A percentile compares a stretch with the other conserved stretches of the same genome.
Evolutionary conservation across 2,329 filamentous ascomycete species (phyloP).

Genomic region (Monilinia fructicola): DNA sequence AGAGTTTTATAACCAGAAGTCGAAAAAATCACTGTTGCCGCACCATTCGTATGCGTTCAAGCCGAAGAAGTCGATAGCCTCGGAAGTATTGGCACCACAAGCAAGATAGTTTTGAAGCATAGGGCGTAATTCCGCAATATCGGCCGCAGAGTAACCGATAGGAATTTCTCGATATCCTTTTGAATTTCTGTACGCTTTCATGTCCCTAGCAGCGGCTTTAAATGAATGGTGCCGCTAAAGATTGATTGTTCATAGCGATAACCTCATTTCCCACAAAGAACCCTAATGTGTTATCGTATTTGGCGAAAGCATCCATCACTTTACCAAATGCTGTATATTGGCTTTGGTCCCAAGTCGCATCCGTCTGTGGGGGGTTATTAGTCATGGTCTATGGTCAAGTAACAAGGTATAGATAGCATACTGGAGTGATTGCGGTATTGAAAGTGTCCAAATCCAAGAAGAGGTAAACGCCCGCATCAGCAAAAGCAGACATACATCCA

Average conservation of each 20-base stretch:
- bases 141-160: slow-evolving; percentile 83
- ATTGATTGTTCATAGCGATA: slow-evolving; percentile 61
- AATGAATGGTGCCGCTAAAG: slow-evolving; percentile 72
- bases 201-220: slow-evolving; percentile 76
- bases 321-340: slow-evolving; percentile 56
- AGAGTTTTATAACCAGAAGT: slow-evolving; percentile 69
- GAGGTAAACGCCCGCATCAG: slow-evolving; percentile 77
- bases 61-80: slow-evolving; percentile 79
- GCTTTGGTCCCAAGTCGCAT: slow-evolving; percentile 69
- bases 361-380: slow-evolving; percentile 44
- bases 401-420: slow-evolving; percentile 40
- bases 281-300: slow-evolving; percentile 77
- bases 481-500: slow-evolving; percentile 78
- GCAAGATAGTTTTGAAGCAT: slow-evolving; percentile 71
- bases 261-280: slow-evolving; percentile 91
- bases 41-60: slow-evolving; percentile 87
- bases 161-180: slow-evolving; percentile 80
- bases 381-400: not conserved
- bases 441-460: slow-evolving; percentile 82
- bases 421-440: slow-evolving; percentile 64
- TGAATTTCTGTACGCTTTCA: slow-evolving; percentile 75
- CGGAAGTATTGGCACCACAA: slow-evolving; percentile 67
- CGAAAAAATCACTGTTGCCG: slow-evolving; percentile 53
- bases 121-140: slow-evolving; percentile 68
- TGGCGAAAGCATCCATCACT: slow-evolving; percentile 38